These are phyloP conservation scores for Hypholoma fasciculare DNA, from an alignment of 768 basidiomycete species.

Conservation along the genomic window DNA sequence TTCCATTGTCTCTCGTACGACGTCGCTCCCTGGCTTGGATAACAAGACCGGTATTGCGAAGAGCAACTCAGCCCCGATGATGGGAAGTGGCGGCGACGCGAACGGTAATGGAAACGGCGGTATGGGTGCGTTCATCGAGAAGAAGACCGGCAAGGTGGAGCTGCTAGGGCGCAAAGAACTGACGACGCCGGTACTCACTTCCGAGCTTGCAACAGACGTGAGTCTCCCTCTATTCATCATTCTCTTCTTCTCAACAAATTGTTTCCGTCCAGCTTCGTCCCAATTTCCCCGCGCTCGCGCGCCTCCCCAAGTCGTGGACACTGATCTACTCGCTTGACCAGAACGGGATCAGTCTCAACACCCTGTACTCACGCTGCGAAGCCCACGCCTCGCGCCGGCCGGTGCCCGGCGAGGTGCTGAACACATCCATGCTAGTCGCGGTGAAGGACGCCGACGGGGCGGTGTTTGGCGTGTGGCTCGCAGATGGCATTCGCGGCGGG, in stretches of 20 bases:
- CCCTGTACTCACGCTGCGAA: slow-evolving; percentile 74
- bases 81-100: background rate
- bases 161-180: slow-evolving; percentile 56
- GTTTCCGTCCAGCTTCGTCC: slow-evolving; percentile 56
- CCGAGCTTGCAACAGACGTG: slow-evolving; percentile 62
- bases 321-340: slow-evolving; percentile 92
- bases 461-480: slow-evolving; percentile 83
- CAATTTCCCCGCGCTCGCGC: slow-evolving; percentile 70
- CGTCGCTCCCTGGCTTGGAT: background rate
- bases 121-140: slow-evolving; percentile 48
- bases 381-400: slow-evolving; percentile 30
- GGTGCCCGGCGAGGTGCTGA: slow-evolving; percentile 24
- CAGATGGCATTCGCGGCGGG: slow-evolving; percentile 64
- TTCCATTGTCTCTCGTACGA: background rate
- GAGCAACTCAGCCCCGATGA: no score
- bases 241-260: background rate
- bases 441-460: slow-evolving; percentile 63
- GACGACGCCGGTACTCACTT: slow-evolving; percentile 52
- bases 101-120: slow-evolving; percentile 9
- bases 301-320: slow-evolving; percentile 71
- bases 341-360: slow-evolving; percentile 90
- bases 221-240: slow-evolving; percentile 20
- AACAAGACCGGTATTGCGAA: background rate
- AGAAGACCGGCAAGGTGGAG: slow-evolving; percentile 48
- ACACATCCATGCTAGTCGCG: slow-evolving; percentile 54